phyloP scores from a whole-genome alignment of 805 yeast species.

The Ogataea sp. region DNA sequence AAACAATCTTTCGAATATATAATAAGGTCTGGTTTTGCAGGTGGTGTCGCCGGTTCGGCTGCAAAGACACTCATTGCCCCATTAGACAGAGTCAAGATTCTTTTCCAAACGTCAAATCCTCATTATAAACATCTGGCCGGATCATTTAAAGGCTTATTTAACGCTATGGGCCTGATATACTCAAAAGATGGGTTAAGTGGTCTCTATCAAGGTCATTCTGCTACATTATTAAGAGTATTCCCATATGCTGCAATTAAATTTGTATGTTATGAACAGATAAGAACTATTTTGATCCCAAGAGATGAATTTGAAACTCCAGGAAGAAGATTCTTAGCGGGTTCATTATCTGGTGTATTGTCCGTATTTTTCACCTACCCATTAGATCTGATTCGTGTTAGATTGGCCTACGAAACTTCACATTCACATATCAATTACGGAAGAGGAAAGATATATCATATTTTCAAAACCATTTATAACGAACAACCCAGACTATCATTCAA shows the following conservation, averaged over 20 bases:
- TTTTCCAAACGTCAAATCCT: constrained; percentile 93
- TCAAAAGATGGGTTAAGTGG: constrained; percentile 67
- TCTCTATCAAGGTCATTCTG: constrained; percentile 92
- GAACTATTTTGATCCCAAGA: constrained; percentile 70
- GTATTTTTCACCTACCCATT: constrained; percentile 90
- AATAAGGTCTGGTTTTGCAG: constrained; percentile 79
- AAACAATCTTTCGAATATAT: constrained; percentile 74
- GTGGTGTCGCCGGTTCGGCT: constrained; percentile 93
- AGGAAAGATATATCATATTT: constrained; percentile 24
- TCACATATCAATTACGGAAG: constrained; percentile 16
- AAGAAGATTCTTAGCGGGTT: constrained; percentile 81
- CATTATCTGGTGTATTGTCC: constrained; percentile 79
- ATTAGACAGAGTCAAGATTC: constrained; percentile 85
- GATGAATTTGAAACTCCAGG: constrained; percentile 69
- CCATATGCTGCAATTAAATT: constrained; percentile 97
- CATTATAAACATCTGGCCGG: constrained; percentile 77
- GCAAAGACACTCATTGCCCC: constrained; percentile 96
- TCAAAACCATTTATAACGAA: constrained; percentile 24
- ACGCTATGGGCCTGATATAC: constrained; percentile 65
- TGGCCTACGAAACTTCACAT: constrained; percentile 76
- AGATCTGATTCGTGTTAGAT: constrained; percentile 81
- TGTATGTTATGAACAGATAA: constrained; percentile 90
- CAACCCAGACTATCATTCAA: constrained; percentile 21
- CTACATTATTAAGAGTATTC: constrained; percentile 81
- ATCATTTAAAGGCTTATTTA: constrained; percentile 63